Base-by-base conservation (phyloP, 2,329 filamentous ascomycete species). In the Fusarium gaditjirri region DNA sequence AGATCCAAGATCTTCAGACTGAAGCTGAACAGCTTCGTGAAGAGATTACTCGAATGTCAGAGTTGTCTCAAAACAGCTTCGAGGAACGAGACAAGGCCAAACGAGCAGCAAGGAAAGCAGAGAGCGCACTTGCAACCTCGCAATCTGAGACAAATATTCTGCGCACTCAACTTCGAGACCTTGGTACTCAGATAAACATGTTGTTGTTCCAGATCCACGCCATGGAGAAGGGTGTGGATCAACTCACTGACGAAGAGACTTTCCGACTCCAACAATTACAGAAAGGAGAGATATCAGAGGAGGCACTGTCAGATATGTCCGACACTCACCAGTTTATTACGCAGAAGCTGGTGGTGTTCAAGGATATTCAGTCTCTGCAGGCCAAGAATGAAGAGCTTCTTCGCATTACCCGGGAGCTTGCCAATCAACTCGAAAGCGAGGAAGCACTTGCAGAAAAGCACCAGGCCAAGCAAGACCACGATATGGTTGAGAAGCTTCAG, bases 301-400 rank as follows among this genome's bases (percentile, higher is more conserved):
- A 92, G 62, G 87, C 89, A 2, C 83, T 93, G 11, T 89, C 92
- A 38, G 93, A 94, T 72, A 87, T 95, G 79, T 95, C 93, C 9
- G 92, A 94, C 70, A 97, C 95, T 2, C 94, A 95, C 76, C 91
- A 91, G 62, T 92, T 97, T 80, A 97, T 99, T 76, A 96, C 93
- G 33, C 90, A 96, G 77, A 92, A 95, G 68, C 86, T 98, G n/a
- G 93, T 95, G 13, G 90, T 94, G 2, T 99, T 97, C 88, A 94
- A 93, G 76, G 91, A 94, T 72, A 90, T 98, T 42, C 86, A 89
- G 64, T 93, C 97, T 60, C 85, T 99, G 14, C 94, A 98, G 78
- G 88, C 92, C 65, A 94, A 97, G 85, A 98, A 99, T 72, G 87
- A 92, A 68, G 92, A 96, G 72, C 87, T 98, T 25, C 86, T 98